Evolutionary conservation across 495 filamentous ascomycete genomes (phyloP).

Genomic region (Podospora australis): DNA sequence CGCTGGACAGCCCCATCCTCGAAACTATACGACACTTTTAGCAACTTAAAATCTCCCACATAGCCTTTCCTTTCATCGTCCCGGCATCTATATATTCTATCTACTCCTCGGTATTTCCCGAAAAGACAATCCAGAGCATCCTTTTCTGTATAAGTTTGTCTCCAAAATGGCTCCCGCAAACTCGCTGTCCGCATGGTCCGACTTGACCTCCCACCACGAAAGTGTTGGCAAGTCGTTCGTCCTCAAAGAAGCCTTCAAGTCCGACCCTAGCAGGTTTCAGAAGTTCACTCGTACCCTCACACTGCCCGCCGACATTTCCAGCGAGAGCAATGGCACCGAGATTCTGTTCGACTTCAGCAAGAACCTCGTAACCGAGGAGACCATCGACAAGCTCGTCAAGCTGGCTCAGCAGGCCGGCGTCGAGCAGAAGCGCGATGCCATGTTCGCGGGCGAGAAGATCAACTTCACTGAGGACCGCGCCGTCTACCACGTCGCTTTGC

Average conservation of each 20-base stretch:
- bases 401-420: conserved; percentile 85
- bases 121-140: neutral
- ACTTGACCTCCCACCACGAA: conserved; percentile 82
- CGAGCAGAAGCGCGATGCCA: conserved; percentile 88
- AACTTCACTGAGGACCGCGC: conserved; percentile 97
- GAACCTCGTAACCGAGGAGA: conserved; percentile 94
- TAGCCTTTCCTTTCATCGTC: neutral
- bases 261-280: conserved; percentile 81
- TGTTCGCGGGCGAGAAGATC: conserved; percentile 97
- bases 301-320: conserved; percentile 64
- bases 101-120: neutral
- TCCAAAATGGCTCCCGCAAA: conserved; percentile 59
- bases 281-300: conserved; percentile 82
- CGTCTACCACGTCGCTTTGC: conserved; percentile 90
- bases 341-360: conserved; percentile 98
- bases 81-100: neutral
- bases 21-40: neutral
- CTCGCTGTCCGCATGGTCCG: conserved; percentile 75
- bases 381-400: conserved; percentile 74
- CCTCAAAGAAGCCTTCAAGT: conserved; percentile 84
- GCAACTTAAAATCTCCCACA: neutral
- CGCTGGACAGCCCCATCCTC: conserved; percentile 4
- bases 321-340: conserved; percentile 45
- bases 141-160: neutral
- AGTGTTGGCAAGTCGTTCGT: conserved; percentile 79